Conservation (phyloP, 176 grass and related monocot species). For the Oryza officinalis region DNA sequence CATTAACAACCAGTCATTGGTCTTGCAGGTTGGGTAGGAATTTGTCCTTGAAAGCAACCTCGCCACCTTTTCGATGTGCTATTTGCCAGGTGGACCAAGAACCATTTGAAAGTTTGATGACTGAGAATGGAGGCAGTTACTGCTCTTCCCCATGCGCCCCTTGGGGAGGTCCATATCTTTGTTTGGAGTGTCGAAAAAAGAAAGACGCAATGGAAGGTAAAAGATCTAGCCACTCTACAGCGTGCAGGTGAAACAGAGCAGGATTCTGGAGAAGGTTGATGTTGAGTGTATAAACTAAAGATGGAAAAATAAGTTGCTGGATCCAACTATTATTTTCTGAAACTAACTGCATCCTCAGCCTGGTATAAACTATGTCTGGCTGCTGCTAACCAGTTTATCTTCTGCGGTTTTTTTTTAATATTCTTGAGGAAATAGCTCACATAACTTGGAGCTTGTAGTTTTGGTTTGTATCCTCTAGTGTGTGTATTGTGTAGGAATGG, state of each 20-base stretch:
- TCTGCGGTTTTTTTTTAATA: conserved; percentile 5
- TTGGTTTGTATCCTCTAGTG: conserved; percentile 12
- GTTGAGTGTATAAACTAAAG: conserved; percentile 28
- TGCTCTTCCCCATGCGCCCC: conserved; percentile 47
- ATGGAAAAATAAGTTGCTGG: conserved; percentile 27
- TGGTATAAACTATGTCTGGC: conserved; percentile 35
- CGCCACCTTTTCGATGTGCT: conserved; percentile 57
- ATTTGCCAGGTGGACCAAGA: conserved; percentile 88
- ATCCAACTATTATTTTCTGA: conserved; percentile 41
- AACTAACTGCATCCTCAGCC: conserved; percentile 40
- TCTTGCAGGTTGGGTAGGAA: conserved; percentile 73
- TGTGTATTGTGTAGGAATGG: conserved; percentile 22
- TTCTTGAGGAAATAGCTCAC: conserved; percentile 23
- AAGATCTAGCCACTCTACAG: conserved; percentile 50
- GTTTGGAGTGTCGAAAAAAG: conserved; percentile 86
- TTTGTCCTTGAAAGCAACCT: conserved; percentile 57
- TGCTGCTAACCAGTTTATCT: conserved; percentile 49
- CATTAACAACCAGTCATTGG: conserved; percentile 5
- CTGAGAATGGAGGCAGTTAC: conserved; percentile 45
- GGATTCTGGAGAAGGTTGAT: neutral
- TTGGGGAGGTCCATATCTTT: conserved; percentile 81
- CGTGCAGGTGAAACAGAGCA: conserved; percentile 52
- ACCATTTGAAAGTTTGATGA: conserved; percentile 58
- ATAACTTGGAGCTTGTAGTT: conserved; percentile 36
- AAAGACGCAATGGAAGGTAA: conserved; percentile 99